These are phyloP conservation scores for Crithidia fasciculata DNA, from an alignment of 208 protist genomes.

Conservation along the genomic window DNA sequence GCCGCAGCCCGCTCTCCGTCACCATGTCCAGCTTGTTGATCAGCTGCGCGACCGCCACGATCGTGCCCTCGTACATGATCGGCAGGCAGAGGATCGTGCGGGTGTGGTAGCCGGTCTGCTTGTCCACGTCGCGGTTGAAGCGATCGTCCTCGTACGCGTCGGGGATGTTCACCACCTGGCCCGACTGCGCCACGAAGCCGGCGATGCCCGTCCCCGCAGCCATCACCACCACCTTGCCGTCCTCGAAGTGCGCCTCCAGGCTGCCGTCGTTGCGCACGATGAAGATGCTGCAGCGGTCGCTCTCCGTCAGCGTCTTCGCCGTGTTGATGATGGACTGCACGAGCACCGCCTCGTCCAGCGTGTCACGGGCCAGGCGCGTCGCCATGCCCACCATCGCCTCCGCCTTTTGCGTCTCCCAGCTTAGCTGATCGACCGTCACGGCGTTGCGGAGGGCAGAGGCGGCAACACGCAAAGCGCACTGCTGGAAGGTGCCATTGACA, in stretches of 20 bases:
- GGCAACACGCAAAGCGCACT: constrained; percentile 22
- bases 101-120: constrained; percentile 70
- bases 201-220: constrained; percentile 65
- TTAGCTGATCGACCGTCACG: neutral
- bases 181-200: constrained; percentile 66
- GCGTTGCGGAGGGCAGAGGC: constrained; percentile 24
- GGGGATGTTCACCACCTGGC: constrained; percentile 65
- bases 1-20: constrained; percentile 52
- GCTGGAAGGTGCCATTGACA: no score
- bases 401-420: constrained; percentile 53
- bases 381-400: constrained; percentile 87
- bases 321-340: constrained; percentile 84
- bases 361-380: constrained; percentile 78
- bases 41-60: constrained; percentile 77
- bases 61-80: constrained; percentile 67
- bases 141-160: constrained; percentile 75
- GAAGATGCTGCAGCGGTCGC: constrained; percentile 77
- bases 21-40: constrained; percentile 81
- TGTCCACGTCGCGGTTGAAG: constrained; percentile 75
- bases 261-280: constrained; percentile 59
- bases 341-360: constrained; percentile 75
- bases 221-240: constrained; percentile 67
- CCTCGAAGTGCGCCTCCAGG: constrained; percentile 74
- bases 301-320: constrained; percentile 71
- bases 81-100: constrained; percentile 80